Conservation (phyloP, 176 grass and related monocot species). For the sorghum (Sorghum bicolor) region Sorghum_bicolor_NCBIv3 NC_012871.2:68635501-68636000, state of each 20-base stretch:
- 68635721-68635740: conserved; percentile 3
- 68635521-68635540: neutral
- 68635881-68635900: conserved; percentile 89
- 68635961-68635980: conserved; percentile 22
- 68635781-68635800: conserved; percentile 75
- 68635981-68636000: neutral
- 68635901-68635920: conserved; percentile 76
- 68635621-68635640: conserved; percentile 73
- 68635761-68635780: neutral
- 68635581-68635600: conserved; percentile 64
- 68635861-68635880: conserved; percentile 58
- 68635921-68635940: conserved; percentile 85
- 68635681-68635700: conserved; percentile 85
- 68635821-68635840: conserved; percentile 63
- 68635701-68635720: conserved; percentile 20
- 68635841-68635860: conserved; percentile 61
- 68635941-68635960: conserved; percentile 80
- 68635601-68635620: conserved; percentile 76
- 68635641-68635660: conserved; percentile 86
- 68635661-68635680: conserved; percentile 75
- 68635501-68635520: neutral
- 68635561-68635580: neutral
- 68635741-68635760: conserved; percentile 20
- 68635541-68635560: neutral
- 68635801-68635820: conserved; percentile 72